Conservation (phyloP, 2,329 filamentous ascomycete genomes). For the Helotiales sp. region DNA sequence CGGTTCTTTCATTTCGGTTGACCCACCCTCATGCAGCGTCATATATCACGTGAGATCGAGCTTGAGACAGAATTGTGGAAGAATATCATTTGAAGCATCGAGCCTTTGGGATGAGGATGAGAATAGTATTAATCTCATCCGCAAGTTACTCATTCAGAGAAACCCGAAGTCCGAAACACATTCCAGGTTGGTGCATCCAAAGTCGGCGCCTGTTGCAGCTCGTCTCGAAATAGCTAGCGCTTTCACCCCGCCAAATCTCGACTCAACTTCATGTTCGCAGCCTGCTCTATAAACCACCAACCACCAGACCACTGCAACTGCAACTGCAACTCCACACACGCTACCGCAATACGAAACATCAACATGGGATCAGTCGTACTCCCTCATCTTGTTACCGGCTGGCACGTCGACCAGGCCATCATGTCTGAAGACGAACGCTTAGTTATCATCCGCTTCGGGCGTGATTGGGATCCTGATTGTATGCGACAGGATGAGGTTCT, state of each 20-base stretch:
- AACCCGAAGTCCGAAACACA: too few relatives aligned
- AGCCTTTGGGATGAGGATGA: too few relatives aligned
- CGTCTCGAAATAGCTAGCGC: not conserved
- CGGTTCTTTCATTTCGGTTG: too few relatives aligned
- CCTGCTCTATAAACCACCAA: not conserved
- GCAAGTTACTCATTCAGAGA: too few relatives aligned
- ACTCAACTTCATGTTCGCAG: not conserved
- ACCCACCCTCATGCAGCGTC: too few relatives aligned
- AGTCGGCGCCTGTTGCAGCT: too few relatives aligned
- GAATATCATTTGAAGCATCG: too few relatives aligned
- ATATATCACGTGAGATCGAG: not conserved
- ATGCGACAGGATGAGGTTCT: slow-evolving; percentile 49
- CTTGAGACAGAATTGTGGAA: too few relatives aligned
- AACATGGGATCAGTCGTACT: slow-evolving; percentile 77
- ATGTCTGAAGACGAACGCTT: slow-evolving; percentile 78
- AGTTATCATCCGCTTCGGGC: slow-evolving; percentile 90
- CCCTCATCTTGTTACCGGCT: slow-evolving; percentile 86
- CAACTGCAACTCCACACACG: not conserved
- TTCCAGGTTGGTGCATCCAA: too few relatives aligned
- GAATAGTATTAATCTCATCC: too few relatives aligned
- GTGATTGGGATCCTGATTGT: slow-evolving; percentile 79
- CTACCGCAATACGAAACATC: slow-evolving; percentile 15
- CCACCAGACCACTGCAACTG: not conserved
- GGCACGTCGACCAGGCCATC: slow-evolving; percentile 98
- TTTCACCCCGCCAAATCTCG: not conserved